Conservation (phyloP, 805 yeast species). For the Saturnispora zaruensis region DNA sequence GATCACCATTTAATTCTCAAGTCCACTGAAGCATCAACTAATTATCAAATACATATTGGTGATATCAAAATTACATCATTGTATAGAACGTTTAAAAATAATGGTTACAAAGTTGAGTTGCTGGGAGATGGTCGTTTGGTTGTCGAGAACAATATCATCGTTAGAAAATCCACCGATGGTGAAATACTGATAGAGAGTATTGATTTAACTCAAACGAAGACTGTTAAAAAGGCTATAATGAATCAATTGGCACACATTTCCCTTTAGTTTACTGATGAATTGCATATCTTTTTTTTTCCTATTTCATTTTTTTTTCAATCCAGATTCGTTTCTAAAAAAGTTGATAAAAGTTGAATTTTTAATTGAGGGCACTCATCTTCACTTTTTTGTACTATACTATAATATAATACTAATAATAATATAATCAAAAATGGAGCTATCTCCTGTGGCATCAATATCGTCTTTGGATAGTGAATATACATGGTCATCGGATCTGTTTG, state of each 20-base stretch:
- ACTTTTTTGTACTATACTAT: background rate
- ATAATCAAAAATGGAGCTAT: conserved; percentile 37
- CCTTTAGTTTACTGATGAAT: background rate
- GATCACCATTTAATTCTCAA: background rate
- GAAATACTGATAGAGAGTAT: conserved; percentile 80
- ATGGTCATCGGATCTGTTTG: conserved; percentile 9
- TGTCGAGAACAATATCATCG: conserved; percentile 66
- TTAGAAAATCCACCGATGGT: conserved; percentile 74
- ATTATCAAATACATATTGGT: conserved; percentile 53
- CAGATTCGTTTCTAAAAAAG: background rate
- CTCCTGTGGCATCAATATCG: conserved; percentile 1
- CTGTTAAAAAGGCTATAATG: conserved; percentile 6
- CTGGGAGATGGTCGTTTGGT: conserved; percentile 90
- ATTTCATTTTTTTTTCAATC: background rate
- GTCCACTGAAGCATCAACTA: background rate
- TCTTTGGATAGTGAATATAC: conserved; percentile 7
- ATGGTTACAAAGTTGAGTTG: conserved; percentile 73
- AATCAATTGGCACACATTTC: conserved; percentile 7
- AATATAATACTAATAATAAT: background rate
- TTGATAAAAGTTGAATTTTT: background rate
- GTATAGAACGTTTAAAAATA: conserved; percentile 47
- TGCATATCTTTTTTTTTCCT: background rate
- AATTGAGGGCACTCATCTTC: background rate
- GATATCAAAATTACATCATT: conserved; percentile 79
- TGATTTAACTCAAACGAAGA: background rate